Percentiles rank a stretch among this genome's conserved stretches.
Evolutionary conservation across 2,329 filamentous ascomycete genomes (phyloP).

Genomic region (Cladophialophora chaetospira): DNA sequence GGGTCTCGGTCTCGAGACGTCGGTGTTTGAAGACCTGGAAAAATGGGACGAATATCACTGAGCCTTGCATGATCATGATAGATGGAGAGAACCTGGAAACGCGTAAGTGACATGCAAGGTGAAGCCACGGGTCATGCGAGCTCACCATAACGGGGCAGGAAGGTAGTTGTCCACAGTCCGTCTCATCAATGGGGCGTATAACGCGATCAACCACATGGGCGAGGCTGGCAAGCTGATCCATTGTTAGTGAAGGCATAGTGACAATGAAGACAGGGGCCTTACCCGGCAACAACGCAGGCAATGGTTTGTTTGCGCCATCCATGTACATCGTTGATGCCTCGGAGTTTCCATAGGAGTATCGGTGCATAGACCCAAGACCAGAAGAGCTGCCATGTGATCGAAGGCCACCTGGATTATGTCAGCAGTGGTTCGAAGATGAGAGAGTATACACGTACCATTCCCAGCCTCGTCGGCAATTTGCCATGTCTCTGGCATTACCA

Average conservation of each 20-base stretch:
- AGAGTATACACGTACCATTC: conserved; percentile 57
- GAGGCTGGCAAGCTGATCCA: conserved; percentile 61
- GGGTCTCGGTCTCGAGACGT: conserved; percentile 39
- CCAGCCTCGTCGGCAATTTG: conserved; percentile 55
- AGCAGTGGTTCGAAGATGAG: conserved; percentile 10
- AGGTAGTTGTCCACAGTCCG: conserved; percentile 56
- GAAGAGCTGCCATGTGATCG: conserved; percentile 64
- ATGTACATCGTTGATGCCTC: conserved; percentile 64
- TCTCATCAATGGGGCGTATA: conserved; percentile 53
- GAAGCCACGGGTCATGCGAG: background rate
- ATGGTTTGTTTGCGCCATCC: conserved; percentile 68
- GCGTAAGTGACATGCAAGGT: conserved; percentile 12
- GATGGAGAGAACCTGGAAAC: conserved; percentile 55
- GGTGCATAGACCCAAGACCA: conserved; percentile 66
- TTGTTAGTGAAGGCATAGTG: conserved; percentile 8
- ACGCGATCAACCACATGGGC: conserved; percentile 64
- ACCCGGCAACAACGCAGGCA: conserved; percentile 50
- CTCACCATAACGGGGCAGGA: conserved; percentile 63
- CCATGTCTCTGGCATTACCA: conserved; percentile 44
- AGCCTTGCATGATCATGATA: conserved; percentile 64
- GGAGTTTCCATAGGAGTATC: conserved; percentile 62
- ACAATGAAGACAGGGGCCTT: background rate
- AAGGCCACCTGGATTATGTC: conserved; percentile 54
- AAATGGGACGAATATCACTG: conserved; percentile 65
- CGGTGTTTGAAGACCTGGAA: conserved; percentile 54